Conservation (phyloP, 331 rosid species). For the Malus hybrid region DNA sequence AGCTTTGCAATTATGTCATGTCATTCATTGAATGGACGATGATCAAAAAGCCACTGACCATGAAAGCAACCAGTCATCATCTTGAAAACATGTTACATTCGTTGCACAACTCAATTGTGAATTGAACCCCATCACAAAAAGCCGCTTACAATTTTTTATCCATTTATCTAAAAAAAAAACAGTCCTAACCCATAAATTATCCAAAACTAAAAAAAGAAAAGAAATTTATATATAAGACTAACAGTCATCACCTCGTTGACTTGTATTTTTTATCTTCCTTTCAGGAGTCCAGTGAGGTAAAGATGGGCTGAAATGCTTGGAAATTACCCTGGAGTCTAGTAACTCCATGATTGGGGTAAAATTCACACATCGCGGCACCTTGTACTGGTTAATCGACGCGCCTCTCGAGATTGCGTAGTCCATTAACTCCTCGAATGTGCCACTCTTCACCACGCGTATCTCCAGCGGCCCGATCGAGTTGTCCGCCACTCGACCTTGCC, state of each 20-base stretch:
- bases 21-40: background rate
- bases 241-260: background rate
- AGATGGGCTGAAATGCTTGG: constrained; percentile 42
- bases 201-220: background rate
- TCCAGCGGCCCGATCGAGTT: constrained; percentile 48
- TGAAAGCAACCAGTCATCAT: constrained; percentile 8
- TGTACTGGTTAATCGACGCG: constrained; percentile 54
- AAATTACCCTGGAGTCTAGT: constrained; percentile 39
- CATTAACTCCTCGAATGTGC: constrained; percentile 58
- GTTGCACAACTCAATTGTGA: constrained; percentile 2
- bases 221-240: too few relatives aligned
- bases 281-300: constrained; percentile 48
- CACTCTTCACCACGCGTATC: constrained; percentile 39
- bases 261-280: constrained; percentile 6
- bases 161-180: background rate
- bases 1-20: background rate
- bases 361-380: constrained; percentile 56
- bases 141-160: background rate
- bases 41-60: background rate
- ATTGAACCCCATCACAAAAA: constrained; percentile 12
- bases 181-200: background rate
- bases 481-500: constrained; percentile 48
- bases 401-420: constrained; percentile 58
- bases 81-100: background rate
- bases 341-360: constrained; percentile 53